Conservation (phyloP, 148 eudicot species). For the Vaccinium corymbosum region DNA sequence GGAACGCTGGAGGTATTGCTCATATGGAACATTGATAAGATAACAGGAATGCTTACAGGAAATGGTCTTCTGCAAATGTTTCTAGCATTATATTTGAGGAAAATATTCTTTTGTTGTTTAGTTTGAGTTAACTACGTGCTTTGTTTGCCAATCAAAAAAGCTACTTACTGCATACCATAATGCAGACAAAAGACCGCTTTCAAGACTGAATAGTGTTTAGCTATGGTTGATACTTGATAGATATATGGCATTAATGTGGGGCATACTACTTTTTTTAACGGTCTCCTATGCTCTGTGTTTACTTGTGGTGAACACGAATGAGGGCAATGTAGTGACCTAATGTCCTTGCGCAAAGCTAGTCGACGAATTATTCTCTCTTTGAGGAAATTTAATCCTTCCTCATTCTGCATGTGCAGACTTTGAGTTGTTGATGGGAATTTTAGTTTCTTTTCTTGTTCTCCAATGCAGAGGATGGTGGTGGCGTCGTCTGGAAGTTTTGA, state of each 20-base stretch:
- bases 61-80: not conserved
- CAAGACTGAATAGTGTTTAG: no score
- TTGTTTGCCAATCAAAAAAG: no score
- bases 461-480: conserved; percentile 4
- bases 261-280: not conserved
- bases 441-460: not conserved
- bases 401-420: not conserved
- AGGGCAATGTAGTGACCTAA: not conserved
- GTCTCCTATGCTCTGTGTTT: not conserved
- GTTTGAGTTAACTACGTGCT: not conserved
- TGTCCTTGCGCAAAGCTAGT: not conserved
- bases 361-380: not conserved
- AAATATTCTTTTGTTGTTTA: not conserved
- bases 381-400: not conserved
- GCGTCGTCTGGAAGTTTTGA: conserved; percentile 10
- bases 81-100: not conserved
- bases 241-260: not conserved
- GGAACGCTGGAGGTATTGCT: not conserved
- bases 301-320: not conserved
- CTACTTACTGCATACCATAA: not conserved
- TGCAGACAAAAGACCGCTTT: not conserved
- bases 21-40: not conserved
- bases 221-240: not conserved
- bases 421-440: not conserved
- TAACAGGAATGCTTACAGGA: not conserved